Evolutionary conservation across 345 rosid genomes (phyloP).

Genomic region (Isatis tinctoria): DNA sequence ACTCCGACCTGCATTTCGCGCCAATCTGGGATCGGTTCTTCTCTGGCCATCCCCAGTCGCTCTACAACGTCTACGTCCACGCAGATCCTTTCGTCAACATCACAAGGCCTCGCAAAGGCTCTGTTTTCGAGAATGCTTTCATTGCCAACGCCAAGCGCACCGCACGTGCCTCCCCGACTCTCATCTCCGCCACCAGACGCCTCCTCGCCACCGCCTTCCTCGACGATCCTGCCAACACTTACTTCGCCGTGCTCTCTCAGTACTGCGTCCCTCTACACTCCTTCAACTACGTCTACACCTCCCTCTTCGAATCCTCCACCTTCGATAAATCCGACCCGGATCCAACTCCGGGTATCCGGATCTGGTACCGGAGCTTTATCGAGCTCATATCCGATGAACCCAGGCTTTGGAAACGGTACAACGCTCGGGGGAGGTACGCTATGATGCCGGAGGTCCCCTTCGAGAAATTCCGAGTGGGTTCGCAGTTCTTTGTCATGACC

Average conservation of each 20-base stretch:
- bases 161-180: slow-evolving; percentile 79
- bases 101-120: slow-evolving; percentile 40
- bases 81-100: slow-evolving; percentile 73
- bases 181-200: slow-evolving; percentile 88
- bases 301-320: slow-evolving; percentile 45
- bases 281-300: slow-evolving; percentile 57
- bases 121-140: slow-evolving; percentile 47
- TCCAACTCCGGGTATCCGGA: slow-evolving; percentile 48
- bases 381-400: slow-evolving; percentile 65
- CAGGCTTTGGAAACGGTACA: slow-evolving; percentile 78
- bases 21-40: slow-evolving; percentile 84
- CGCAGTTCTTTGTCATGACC: slow-evolving; percentile 87
- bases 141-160: slow-evolving; percentile 65
- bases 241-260: slow-evolving; percentile 84
- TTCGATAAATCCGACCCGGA: slow-evolving; percentile 54
- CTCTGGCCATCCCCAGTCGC: slow-evolving; percentile 28
- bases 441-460: slow-evolving; percentile 83
- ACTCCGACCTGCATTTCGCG: slow-evolving; percentile 78
- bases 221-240: slow-evolving; percentile 84
- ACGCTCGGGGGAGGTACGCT: slow-evolving; percentile 64
- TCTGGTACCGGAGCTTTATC: slow-evolving; percentile 64
- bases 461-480: slow-evolving; percentile 69
- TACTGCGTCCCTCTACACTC: slow-evolving; percentile 82
- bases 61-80: slow-evolving; percentile 79
- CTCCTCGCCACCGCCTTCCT: slow-evolving; percentile 81